A percentile compares a stretch with the other conserved stretches of the same genome.
phyloP scores from a whole-genome alignment of 2,329 filamentous ascomycete genomes.

The Sporothrix mexicana region DNA sequence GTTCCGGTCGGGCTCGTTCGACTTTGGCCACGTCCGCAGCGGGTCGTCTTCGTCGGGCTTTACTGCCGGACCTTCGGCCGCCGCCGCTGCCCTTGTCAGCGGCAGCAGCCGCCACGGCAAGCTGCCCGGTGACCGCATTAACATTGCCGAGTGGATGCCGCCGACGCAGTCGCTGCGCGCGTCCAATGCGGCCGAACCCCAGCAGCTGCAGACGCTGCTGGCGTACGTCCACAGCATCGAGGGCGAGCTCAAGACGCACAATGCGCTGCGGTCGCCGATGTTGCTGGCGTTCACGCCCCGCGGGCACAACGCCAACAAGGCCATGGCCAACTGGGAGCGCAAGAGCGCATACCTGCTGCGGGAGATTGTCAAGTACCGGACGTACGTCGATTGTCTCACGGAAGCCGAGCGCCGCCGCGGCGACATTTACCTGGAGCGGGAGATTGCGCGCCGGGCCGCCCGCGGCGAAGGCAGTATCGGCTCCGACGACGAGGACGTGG shows the following conservation, averaged over 20 bases:
- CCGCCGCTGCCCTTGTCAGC: neutral
- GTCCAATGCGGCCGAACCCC: constrained; percentile 75
- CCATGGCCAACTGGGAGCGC: constrained; percentile 96
- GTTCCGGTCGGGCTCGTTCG: constrained; percentile 64
- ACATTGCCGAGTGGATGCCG: constrained; percentile 86
- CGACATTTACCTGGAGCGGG: constrained; percentile 70
- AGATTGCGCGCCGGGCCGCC: constrained; percentile 56
- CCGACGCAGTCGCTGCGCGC: constrained; percentile 90
- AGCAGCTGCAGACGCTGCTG: constrained; percentile 77
- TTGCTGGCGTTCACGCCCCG: constrained; percentile 86
- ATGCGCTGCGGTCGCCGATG: constrained; percentile 86
- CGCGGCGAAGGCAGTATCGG: constrained; percentile 45
- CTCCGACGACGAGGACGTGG: constrained; percentile 25
- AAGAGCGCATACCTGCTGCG: constrained; percentile 90
- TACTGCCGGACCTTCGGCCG: constrained; percentile 37
- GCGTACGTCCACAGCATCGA: constrained; percentile 86
- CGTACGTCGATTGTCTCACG: constrained; percentile 86
- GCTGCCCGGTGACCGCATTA: constrained; percentile 82
- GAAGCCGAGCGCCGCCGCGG: constrained; percentile 72
- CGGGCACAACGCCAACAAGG: constrained; percentile 78
- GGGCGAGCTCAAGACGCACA: constrained; percentile 83
- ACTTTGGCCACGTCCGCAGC: constrained; percentile 63
- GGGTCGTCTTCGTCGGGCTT: constrained; percentile 52
- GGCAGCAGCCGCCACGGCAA: constrained; percentile 48
- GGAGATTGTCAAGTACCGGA: constrained; percentile 96